Conservation (phyloP, 805 yeast species). For the Hanseniaspora osmophila region DNA sequence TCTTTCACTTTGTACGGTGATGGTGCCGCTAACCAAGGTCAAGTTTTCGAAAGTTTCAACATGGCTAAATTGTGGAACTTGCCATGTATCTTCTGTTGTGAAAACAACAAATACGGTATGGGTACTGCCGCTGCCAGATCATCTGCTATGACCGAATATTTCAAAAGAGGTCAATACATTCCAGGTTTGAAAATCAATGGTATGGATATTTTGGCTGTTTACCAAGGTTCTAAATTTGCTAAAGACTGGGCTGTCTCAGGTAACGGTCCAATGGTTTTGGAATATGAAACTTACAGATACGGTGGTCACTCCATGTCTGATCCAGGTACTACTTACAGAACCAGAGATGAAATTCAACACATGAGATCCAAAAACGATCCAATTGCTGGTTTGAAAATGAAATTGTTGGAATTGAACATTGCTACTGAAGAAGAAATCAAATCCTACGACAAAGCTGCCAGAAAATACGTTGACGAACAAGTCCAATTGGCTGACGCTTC, state of each 20-base stretch:
- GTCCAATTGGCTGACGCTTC: constrained; percentile 85
- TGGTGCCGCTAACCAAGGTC: constrained; percentile 99
- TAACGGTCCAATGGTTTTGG: constrained; percentile 91
- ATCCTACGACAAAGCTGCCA: constrained; percentile 88
- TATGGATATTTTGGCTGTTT: constrained; percentile 92
- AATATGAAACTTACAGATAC: constrained; percentile 96
- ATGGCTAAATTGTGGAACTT: constrained; percentile 98
- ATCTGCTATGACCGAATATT: constrained; percentile 90
- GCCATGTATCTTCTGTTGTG: constrained; percentile 91
- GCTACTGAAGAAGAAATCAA: constrained; percentile 93
- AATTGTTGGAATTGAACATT: constrained; percentile 64
- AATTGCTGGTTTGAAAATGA: constrained; percentile 87
- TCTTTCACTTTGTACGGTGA: constrained; percentile 91
- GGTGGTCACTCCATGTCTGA: constrained; percentile 99
- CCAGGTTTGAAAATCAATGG: constrained; percentile 98
- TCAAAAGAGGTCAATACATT: constrained; percentile 98
- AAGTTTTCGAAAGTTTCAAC: constrained; percentile 93
- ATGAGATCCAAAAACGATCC: constrained; percentile 98
- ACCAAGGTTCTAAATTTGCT: constrained; percentile 93
- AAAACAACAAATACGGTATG: constrained; percentile 99
- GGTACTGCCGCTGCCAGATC: constrained; percentile 97
- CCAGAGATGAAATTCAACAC: constrained; percentile 98
- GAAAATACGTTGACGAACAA: constrained; percentile 90
- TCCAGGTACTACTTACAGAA: constrained; percentile 99
- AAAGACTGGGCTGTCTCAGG: constrained; percentile 90